These are phyloP conservation scores for Fomitopsis schrenkii DNA, from an alignment of 1,284 basidiomycete genomes.

Conservation along the genomic window DNA sequence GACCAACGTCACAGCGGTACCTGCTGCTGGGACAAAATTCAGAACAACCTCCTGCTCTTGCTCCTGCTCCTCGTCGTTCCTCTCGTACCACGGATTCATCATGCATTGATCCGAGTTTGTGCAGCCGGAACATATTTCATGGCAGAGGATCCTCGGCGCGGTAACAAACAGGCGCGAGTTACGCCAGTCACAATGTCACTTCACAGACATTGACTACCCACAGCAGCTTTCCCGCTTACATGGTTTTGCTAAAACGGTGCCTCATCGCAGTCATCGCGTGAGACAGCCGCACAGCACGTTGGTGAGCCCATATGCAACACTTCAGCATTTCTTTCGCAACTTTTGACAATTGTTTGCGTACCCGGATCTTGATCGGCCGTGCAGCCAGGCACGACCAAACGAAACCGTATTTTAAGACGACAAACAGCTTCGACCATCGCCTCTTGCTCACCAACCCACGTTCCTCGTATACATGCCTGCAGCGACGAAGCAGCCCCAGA, in stretches of 20 bases:
- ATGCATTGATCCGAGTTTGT: too few relatives aligned
- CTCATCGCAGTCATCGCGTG: too few relatives aligned
- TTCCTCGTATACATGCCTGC: background rate
- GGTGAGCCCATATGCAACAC: background rate
- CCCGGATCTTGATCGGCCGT: background rate
- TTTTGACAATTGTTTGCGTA: background rate
- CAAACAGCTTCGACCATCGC: background rate
- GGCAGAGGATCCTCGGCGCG: background rate
- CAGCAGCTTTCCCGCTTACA: background rate
- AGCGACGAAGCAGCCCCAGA: conserved; percentile 13
- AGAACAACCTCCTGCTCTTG: too few relatives aligned
- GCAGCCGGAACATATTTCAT: background rate
- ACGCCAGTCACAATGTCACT: too few relatives aligned
- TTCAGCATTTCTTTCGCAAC: background rate
- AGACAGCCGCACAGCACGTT: background rate
- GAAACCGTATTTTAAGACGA: background rate
- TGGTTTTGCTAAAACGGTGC: background rate
- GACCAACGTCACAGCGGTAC: too few relatives aligned
- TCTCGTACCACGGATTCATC: too few relatives aligned
- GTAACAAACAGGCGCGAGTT: too few relatives aligned
- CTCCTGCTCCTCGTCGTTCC: too few relatives aligned
- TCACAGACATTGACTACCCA: too few relatives aligned
- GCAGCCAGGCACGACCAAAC: background rate
- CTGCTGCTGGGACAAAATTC: too few relatives aligned
- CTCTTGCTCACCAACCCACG: background rate